A percentile compares a stretch with the other conserved stretches of the same genome.
Conservation (phyloP, 371 early-diverging fungal species). For the Mucor mucedo region DNA sequence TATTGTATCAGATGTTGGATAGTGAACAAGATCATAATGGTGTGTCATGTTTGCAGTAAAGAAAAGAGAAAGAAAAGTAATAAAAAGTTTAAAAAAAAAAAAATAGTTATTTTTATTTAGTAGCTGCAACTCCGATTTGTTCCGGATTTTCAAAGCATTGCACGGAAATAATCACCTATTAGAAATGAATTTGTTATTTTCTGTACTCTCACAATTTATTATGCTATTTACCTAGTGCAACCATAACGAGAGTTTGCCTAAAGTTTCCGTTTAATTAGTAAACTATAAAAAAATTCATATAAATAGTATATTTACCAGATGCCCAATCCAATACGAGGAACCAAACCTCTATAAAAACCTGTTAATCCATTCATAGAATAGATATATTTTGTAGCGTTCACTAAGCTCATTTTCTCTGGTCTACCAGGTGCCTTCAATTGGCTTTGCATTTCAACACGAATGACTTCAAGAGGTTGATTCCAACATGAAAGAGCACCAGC, state of each 20-base stretch:
- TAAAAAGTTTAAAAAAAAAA: neutral
- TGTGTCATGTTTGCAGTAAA: slow-evolving; percentile 5
- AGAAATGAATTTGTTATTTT: neutral
- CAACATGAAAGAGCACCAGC: slow-evolving; percentile 93
- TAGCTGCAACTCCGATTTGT: slow-evolving; percentile 4
- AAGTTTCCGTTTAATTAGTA: neutral
- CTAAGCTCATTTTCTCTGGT: slow-evolving; percentile 89
- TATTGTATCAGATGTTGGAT: slow-evolving; percentile 48
- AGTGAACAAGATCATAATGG: slow-evolving; percentile 46
- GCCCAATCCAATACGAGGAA: slow-evolving; percentile 89
- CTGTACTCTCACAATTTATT: neutral
- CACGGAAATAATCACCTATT: slow-evolving; percentile 31
- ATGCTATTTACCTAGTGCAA: neutral
- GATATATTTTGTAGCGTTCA: slow-evolving; percentile 85
- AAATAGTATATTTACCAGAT: slow-evolving; percentile 94
- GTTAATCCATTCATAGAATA: slow-evolving; percentile 84
- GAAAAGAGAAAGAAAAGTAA: slow-evolving; percentile 4
- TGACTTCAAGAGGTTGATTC: slow-evolving; percentile 97
- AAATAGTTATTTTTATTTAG: neutral
- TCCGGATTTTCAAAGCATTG: slow-evolving; percentile 9
- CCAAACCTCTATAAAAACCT: slow-evolving; percentile 94
- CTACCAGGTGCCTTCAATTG: slow-evolving; percentile 84
- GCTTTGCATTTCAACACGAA: slow-evolving; percentile 96
- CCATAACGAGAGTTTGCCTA: slow-evolving; percentile 17
- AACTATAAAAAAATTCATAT: slow-evolving; percentile 52